phyloP scores from a whole-genome alignment of 164 flowering plant species.

The Malania oleifera region DNA sequence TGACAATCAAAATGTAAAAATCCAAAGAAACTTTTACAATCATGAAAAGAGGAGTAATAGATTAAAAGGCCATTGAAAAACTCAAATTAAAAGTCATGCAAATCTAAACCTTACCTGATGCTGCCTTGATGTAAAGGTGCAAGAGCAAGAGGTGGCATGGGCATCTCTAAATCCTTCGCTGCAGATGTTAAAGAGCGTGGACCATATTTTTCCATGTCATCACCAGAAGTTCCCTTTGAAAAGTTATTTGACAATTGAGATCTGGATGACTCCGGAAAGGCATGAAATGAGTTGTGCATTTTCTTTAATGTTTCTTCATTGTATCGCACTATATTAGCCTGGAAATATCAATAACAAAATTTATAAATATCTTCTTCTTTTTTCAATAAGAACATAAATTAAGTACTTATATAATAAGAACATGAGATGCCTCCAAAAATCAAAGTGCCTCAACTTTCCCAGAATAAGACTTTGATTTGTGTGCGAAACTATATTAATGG shows the following conservation, averaged over 20 bases:
- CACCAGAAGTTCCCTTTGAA: conserved; percentile 20
- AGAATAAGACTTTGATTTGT: too few species aligned
- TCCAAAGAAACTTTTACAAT: background rate
- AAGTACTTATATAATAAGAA: background rate
- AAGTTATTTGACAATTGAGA: conserved; percentile 31
- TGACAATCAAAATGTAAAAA: background rate
- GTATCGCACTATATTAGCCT: conserved; percentile 78
- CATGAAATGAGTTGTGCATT: conserved; percentile 34
- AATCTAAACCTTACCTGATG: conserved; percentile 42
- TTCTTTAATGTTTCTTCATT: conserved; percentile 70
- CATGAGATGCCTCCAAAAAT: too few species aligned
- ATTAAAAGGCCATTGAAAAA: background rate
- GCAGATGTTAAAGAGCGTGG: conserved; percentile 31
- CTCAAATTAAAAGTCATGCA: background rate
- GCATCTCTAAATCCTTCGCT: conserved; percentile 68
- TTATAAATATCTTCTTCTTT: background rate
- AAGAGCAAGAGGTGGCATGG: conserved; percentile 83
- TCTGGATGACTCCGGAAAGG: conserved; percentile 28
- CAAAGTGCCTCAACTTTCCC: too few species aligned
- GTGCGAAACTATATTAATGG: too few species aligned
- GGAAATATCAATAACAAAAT: conserved; percentile 18
- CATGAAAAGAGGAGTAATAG: background rate
- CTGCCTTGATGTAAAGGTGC: conserved; percentile 50
- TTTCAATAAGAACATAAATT: background rate
- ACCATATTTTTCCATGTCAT: conserved; percentile 19